A percentile compares a stretch with the other conserved stretches of the same genome.
These are phyloP conservation scores for Lachnum nothofagi DNA, from an alignment of 2,329 filamentous ascomycete species.

Conservation along the genomic window DNA sequence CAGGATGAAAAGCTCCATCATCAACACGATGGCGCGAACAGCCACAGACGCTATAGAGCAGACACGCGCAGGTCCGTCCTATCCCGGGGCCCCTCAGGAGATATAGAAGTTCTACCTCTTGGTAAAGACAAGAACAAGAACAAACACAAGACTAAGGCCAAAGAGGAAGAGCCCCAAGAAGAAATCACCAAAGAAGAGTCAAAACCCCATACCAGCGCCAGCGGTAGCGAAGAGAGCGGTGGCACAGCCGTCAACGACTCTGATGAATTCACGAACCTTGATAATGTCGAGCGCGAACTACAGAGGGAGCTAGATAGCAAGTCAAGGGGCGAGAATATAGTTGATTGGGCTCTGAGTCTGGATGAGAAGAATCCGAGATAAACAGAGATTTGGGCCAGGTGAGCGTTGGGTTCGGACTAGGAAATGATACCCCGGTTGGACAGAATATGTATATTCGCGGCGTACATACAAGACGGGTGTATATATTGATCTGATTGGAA, in stretches of 20 bases:
- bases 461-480: no score
- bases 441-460: no score
- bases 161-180: background rate
- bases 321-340: background rate
- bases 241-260: background rate
- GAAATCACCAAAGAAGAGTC: no score
- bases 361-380: no score
- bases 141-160: background rate
- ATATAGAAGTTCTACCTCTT: background rate
- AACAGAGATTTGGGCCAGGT: no score
- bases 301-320: background rate
- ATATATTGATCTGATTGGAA: no score
- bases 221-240: background rate
- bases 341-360: background rate
- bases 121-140: background rate
- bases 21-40: background rate
- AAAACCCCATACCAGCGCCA: background rate
- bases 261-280: background rate
- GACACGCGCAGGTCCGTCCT: background rate
- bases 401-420: no score
- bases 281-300: background rate
- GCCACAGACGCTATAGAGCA: background rate
- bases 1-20: background rate
- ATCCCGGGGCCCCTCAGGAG: background rate
- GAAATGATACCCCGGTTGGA: no score